These are phyloP conservation scores for Fusarium dlaminii DNA, from an alignment of 2,329 filamentous ascomycete species.

Conservation along the genomic window DNA sequence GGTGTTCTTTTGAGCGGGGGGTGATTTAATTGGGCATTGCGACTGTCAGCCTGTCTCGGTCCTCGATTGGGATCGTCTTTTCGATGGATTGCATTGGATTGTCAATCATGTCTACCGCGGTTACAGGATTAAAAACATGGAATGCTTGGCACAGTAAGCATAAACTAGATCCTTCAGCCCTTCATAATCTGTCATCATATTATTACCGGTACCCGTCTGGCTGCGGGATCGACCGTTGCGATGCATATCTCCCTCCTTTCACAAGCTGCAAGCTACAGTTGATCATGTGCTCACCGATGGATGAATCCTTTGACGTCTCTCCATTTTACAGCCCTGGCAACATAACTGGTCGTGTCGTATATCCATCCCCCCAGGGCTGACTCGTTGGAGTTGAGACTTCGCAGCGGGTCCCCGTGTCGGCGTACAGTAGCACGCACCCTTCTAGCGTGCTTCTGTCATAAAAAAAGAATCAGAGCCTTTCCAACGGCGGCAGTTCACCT, in stretches of 20 bases:
- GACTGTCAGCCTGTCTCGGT: background rate
- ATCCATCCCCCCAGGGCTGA: slow-evolving; percentile 7
- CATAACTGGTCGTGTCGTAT: slow-evolving; percentile 15
- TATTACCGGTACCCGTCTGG: background rate
- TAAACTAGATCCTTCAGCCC: slow-evolving; percentile 3
- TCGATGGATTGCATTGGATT: background rate
- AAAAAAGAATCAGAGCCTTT: slow-evolving; percentile 18
- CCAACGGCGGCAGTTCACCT: slow-evolving; percentile 28
- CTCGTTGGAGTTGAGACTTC: background rate
- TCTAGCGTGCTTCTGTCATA: slow-evolving; percentile 25
- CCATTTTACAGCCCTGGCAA: background rate
- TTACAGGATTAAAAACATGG: background rate
- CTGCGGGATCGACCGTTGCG: slow-evolving; percentile 3
- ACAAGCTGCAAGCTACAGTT: background rate
- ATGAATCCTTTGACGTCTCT: background rate
- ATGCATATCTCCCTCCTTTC: background rate
- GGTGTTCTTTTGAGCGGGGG: background rate
- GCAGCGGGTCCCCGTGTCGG: background rate
- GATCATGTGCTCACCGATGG: background rate
- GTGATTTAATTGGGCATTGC: background rate
- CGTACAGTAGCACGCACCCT: background rate
- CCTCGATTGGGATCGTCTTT: slow-evolving; percentile 3
- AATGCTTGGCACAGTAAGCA: slow-evolving; percentile 4
- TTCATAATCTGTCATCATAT: background rate
- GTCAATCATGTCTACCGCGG: background rate